Conservation (phyloP, 192 early-diverging fungal species). For the Umbelopsis sp. region DNA sequence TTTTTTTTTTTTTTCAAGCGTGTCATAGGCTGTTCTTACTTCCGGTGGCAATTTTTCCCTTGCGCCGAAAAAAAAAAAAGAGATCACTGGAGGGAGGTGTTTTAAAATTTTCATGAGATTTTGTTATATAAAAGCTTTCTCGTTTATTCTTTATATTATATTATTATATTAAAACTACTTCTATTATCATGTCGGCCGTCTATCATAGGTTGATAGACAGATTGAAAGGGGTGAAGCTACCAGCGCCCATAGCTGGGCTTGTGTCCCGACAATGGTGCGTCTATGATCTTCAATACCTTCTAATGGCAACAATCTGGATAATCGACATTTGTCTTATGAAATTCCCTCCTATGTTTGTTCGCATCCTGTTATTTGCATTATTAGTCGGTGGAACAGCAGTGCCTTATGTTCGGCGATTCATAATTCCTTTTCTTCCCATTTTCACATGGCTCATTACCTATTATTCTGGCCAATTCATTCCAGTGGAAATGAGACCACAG, state of each 20-base stretch:
- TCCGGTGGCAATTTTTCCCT: conserved; percentile 4
- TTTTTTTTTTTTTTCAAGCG: background rate
- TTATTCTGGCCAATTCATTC: conserved; percentile 58
- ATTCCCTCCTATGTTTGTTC: conserved; percentile 30
- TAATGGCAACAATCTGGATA: conserved; percentile 38
- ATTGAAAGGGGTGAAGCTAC: background rate
- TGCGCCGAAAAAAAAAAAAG: background rate
- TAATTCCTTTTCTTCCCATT: conserved; percentile 53
- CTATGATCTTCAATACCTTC: conserved; percentile 49
- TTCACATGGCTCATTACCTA: conserved; percentile 59
- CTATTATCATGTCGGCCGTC: background rate
- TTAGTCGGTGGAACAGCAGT: conserved; percentile 5
- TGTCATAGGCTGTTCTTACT: background rate
- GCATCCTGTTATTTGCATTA: background rate
- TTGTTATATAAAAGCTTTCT: background rate
- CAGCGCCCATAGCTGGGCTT: background rate
- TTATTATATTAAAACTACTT: background rate
- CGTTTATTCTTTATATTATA: background rate
- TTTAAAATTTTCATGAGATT: background rate
- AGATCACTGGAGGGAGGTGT: background rate
- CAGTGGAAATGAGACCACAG: conserved; percentile 47
- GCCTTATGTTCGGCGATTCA: conserved; percentile 51
- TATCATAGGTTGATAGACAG: conserved; percentile 3
- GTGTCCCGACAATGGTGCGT: conserved; percentile 31
- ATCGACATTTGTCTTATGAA: conserved; percentile 46